Percentiles rank a stretch among this genome's conserved stretches.
phyloP scores from a whole-genome alignment of 179 eudicot species.

The Nepenthes alata region DNA sequence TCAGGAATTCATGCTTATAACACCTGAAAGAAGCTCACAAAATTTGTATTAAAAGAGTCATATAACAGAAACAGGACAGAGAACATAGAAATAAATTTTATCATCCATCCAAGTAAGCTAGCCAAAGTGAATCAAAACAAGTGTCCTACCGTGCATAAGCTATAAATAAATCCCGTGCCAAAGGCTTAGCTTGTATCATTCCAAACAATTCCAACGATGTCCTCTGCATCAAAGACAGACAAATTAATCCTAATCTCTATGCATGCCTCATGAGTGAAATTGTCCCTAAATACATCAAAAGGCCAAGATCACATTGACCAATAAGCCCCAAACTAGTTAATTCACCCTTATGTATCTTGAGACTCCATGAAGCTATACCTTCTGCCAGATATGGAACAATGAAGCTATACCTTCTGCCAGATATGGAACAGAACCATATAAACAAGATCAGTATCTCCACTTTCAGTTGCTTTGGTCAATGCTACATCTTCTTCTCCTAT shows the following conservation, averaged over 20 bases:
- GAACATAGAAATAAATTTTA: background rate
- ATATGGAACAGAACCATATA: constrained; percentile 86
- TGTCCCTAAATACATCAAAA: background rate
- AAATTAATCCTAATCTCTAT: constrained; percentile 1
- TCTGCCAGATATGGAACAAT: constrained; percentile 77
- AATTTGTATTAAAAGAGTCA: background rate
- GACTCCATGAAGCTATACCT: constrained; percentile 32
- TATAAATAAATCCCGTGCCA: constrained; percentile 79
- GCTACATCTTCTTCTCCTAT: constrained; percentile 94
- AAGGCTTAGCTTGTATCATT: constrained; percentile 68
- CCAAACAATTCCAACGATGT: constrained; percentile 75
- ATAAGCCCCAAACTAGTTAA: background rate
- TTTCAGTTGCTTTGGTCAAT: constrained; percentile 76
- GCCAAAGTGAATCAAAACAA: background rate
- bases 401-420: constrained; percentile 60
- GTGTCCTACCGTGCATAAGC: constrained; percentile 51
- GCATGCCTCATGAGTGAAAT: background rate
- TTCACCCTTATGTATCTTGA: background rate
- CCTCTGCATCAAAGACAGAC: constrained; percentile 37
- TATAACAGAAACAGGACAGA: background rate
- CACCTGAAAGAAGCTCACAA: constrained; percentile 31
- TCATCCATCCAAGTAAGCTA: background rate
- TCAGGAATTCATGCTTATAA: constrained; percentile 78
- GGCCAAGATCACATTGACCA: background rate
- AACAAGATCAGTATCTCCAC: constrained; percentile 97